Percentiles rank a stretch among this genome's conserved stretches.
Conservation (phyloP, 225 moss, liverwort and hornwort genomes). For the Polytrichum commune region DNA sequence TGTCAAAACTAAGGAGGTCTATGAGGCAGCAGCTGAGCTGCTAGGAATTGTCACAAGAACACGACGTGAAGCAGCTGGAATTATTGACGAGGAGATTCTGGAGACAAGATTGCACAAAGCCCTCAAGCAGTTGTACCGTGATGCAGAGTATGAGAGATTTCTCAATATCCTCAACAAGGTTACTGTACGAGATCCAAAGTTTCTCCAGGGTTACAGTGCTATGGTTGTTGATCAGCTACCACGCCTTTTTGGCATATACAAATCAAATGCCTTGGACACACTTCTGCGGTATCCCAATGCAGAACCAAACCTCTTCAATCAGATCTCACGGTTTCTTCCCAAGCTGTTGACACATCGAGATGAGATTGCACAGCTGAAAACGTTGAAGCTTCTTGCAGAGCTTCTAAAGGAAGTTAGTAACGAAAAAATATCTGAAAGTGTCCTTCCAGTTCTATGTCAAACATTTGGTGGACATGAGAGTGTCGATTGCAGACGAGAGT, state of each 20-base stretch:
- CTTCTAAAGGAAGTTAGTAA: slow-evolving; percentile 54
- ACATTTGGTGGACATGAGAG: slow-evolving; percentile 74
- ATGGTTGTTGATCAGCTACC: slow-evolving; percentile 77
- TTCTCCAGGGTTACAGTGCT: slow-evolving; percentile 56
- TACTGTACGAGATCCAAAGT: slow-evolving; percentile 57
- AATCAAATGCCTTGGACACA: slow-evolving; percentile 67
- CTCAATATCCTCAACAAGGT: slow-evolving; percentile 81
- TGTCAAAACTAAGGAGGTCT: slow-evolving; percentile 70
- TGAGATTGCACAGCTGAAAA: slow-evolving; percentile 77
- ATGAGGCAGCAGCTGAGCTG: slow-evolving; percentile 91
- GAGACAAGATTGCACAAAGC: slow-evolving; percentile 62
- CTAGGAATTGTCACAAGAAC: slow-evolving; percentile 67
- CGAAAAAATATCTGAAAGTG: slow-evolving; percentile 44
- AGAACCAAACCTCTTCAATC: slow-evolving; percentile 44
- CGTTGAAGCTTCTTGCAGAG: slow-evolving; percentile 64
- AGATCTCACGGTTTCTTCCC: slow-evolving; percentile 54
- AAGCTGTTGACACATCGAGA: slow-evolving; percentile 74
- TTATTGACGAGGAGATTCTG: slow-evolving; percentile 35
- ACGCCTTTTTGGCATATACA: slow-evolving; percentile 70
- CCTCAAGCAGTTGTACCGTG: slow-evolving; percentile 58
- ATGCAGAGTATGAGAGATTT: slow-evolving; percentile 69
- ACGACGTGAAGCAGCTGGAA: slow-evolving; percentile 29
- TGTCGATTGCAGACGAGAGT: slow-evolving; percentile 65
- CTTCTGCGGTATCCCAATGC: slow-evolving; percentile 64
- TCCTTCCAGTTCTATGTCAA: slow-evolving; percentile 70